Evolutionary conservation across 345 rosid genomes (phyloP).

Genomic region (Pugionium dolabratum): DNA sequence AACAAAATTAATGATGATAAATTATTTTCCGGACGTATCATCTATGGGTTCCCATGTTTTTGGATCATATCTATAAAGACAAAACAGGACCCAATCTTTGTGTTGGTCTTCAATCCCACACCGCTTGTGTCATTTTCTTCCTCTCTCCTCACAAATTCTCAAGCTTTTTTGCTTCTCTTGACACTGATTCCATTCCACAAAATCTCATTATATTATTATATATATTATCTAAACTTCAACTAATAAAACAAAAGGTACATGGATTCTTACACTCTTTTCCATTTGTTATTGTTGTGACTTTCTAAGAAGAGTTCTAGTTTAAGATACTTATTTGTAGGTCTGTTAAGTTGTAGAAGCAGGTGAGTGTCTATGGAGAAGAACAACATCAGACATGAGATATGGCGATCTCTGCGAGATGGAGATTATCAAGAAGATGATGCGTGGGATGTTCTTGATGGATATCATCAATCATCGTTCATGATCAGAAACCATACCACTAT

Average conservation of each 20-base stretch:
- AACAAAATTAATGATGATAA: slow-evolving; percentile 17
- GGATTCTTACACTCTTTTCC: background rate
- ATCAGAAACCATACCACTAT: slow-evolving; percentile 32
- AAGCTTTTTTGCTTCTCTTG: too few species aligned
- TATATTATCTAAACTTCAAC: background rate
- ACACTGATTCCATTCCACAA: background rate
- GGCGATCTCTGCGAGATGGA: slow-evolving; percentile 47
- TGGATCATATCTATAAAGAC: slow-evolving; percentile 34
- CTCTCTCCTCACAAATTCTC: background rate
- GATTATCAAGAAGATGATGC: slow-evolving; percentile 57
- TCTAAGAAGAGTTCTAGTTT: too few species aligned
- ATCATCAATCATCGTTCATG: slow-evolving; percentile 33
- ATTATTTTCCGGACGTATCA: slow-evolving; percentile 6
- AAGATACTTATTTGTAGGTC: background rate
- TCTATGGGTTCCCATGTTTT: background rate
- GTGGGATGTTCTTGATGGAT: slow-evolving; percentile 48
- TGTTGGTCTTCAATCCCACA: slow-evolving; percentile 26
- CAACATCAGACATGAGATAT: slow-evolving; percentile 39
- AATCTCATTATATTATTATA: background rate
- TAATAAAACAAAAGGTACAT: slow-evolving; percentile 20
- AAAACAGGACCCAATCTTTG: slow-evolving; percentile 31
- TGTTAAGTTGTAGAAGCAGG: slow-evolving; percentile 14
- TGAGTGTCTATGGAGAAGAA: slow-evolving; percentile 44
- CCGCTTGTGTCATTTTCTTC: slow-evolving; percentile 36
- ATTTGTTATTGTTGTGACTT: too few species aligned